Evolutionary conservation across 345 rosid genomes (phyloP).

Genomic region (Hibiscus tridactylites): DNA sequence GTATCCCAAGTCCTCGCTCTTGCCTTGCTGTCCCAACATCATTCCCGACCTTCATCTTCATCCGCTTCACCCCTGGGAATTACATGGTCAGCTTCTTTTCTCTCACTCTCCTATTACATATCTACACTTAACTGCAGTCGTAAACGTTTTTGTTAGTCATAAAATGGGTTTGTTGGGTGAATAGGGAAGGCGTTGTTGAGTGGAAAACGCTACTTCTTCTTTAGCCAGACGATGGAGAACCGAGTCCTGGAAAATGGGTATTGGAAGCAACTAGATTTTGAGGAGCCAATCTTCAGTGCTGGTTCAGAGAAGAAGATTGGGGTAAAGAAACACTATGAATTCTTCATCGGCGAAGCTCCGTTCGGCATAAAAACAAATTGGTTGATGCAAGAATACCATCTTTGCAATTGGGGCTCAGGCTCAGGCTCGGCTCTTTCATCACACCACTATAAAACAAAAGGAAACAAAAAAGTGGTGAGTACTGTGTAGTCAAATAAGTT

Average conservation of each 20-base stretch:
- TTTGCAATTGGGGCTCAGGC: neutral
- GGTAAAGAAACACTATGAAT: conserved; percentile 25
- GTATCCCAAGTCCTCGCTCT: conserved; percentile 19
- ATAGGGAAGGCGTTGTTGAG: conserved; percentile 34
- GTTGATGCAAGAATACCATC: conserved; percentile 40
- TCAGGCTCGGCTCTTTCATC: neutral
- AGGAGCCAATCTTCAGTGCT: conserved; percentile 19
- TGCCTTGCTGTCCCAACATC: conserved; percentile 21
- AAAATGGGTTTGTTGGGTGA: neutral
- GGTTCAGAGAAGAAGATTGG: conserved; percentile 19
- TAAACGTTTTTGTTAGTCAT: neutral
- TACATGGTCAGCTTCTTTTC: conserved; percentile 21
- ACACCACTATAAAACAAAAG: conserved; percentile 1
- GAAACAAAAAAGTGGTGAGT: conserved; percentile 17
- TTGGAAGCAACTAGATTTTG: conserved; percentile 29
- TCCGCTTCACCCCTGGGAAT: conserved; percentile 33
- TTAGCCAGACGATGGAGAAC: conserved; percentile 20
- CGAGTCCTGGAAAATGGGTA: conserved; percentile 23
- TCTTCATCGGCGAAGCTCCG: conserved; percentile 15
- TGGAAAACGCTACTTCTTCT: conserved; percentile 33
- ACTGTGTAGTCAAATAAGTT: no score
- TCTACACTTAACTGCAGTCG: no score
- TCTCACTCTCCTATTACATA: neutral
- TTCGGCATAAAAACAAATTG: conserved; percentile 25
- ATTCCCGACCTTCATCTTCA: conserved; percentile 27